Conservation (phyloP, 257 asterid genomes). For the Galeopsis tetrahit region DNA sequence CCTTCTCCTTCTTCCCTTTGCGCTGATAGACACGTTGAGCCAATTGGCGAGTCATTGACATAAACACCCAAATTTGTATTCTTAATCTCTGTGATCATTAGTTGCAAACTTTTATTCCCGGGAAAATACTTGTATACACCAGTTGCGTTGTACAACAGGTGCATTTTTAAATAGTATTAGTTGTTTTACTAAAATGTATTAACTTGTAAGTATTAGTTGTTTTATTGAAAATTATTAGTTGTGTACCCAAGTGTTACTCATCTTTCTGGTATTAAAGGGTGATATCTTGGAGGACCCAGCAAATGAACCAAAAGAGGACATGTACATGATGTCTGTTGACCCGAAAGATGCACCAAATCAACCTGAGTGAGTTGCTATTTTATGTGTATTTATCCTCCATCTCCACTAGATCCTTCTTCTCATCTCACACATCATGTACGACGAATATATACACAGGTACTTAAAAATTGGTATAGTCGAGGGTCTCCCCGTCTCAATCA, state of each 20-base stretch:
- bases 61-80: neutral
- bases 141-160: no score
- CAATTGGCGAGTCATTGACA: no score
- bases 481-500: conserved; percentile 80
- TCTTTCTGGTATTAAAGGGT: conserved; percentile 53
- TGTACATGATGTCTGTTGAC: conserved; percentile 88
- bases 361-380: conserved; percentile 67
- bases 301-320: conserved; percentile 89
- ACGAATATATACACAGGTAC: conserved; percentile 49
- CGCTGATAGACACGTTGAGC: no score
- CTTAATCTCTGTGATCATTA: neutral
- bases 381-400: neutral
- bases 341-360: conserved; percentile 83
- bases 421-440: neutral
- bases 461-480: conserved; percentile 72
- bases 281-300: conserved; percentile 95
- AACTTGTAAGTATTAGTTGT: no score
- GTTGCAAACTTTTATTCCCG: conserved; percentile 2
- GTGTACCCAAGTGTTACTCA: no score
- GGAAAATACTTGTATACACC: no score
- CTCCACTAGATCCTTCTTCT: neutral
- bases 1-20: no score
- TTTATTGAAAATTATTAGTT: no score
- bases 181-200: no score
- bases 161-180: no score